Percentiles rank a stretch among this genome's conserved stretches.
Conservation (phyloP, 1,139 yeast species). For the Blastobotrys petasosporus region DNA sequence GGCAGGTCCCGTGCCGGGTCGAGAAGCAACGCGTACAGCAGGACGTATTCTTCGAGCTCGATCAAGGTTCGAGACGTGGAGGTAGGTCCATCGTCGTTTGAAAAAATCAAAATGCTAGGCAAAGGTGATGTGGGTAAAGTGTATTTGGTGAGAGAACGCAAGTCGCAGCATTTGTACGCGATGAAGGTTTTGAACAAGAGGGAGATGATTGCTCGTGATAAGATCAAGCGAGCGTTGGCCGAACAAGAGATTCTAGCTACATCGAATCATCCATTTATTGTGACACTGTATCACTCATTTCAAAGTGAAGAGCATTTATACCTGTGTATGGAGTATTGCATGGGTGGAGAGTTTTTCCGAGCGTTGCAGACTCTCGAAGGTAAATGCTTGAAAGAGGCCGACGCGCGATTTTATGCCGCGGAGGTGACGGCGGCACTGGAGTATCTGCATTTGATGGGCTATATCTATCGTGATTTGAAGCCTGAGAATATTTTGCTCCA, state of each 20-base stretch:
- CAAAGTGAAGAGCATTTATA: constrained; percentile 92
- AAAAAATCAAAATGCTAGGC: constrained; percentile 80
- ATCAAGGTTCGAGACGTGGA: constrained; percentile 69
- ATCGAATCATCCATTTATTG: constrained; percentile 94
- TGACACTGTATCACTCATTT: constrained; percentile 91
- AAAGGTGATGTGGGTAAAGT: constrained; percentile 99
- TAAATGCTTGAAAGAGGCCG: constrained; percentile 79
- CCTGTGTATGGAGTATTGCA: constrained; percentile 96
- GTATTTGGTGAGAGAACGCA: constrained; percentile 78
- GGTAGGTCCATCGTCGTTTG: constrained; percentile 83
- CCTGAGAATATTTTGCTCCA: constrained; percentile 92
- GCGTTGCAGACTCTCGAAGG: constrained; percentile 89
- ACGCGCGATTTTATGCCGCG: constrained; percentile 91
- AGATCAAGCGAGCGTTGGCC: constrained; percentile 88
- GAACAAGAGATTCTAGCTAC: constrained; percentile 96
- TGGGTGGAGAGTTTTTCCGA: constrained; percentile 98
- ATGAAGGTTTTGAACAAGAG: constrained; percentile 86
- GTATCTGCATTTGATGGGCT: constrained; percentile 92
- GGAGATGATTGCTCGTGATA: constrained; percentile 93
- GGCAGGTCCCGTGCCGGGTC: constrained; percentile 33
- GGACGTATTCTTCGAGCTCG: constrained; percentile 63
- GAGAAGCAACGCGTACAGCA: constrained; percentile 24
- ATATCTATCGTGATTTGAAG: constrained; percentile 87
- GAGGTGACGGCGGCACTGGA: constrained; percentile 97
- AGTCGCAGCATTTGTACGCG: constrained; percentile 71